A percentile compares a stretch with the other conserved stretches of the same genome.
These are phyloP conservation scores for Andrographis paniculata DNA, from an alignment of 305 asterid species.

Conservation along the genomic window DNA sequence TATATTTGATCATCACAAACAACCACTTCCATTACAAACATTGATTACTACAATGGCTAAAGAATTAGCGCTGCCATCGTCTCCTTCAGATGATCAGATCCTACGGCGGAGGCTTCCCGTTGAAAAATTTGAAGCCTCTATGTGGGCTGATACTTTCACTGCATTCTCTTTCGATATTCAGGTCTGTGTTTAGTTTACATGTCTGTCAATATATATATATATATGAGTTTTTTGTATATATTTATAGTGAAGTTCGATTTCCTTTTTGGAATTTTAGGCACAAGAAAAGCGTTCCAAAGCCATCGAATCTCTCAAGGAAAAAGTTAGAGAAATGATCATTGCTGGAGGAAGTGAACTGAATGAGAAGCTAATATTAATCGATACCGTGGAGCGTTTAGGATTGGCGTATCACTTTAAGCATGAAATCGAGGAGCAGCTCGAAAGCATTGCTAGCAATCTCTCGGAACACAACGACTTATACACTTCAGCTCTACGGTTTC, in stretches of 20 bases:
- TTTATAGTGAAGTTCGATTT: no score
- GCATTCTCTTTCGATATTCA: neutral
- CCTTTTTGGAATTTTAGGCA: neutral
- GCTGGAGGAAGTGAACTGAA: neutral
- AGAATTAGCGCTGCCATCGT: no score
- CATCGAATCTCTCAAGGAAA: slow-evolving; percentile 7
- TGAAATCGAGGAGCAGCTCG: no score
- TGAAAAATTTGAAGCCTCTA: neutral
- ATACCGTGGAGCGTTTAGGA: neutral
- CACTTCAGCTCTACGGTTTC: slow-evolving; percentile 12
- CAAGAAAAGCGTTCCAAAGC: slow-evolving; percentile 2
- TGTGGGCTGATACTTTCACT: neutral
- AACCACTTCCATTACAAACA: no score
- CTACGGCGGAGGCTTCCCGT: no score
- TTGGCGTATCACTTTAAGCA: no score
- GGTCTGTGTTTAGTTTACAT: neutral
- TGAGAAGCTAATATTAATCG: neutral
- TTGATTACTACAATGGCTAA: no score
- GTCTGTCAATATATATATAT: neutral
- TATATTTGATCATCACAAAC: no score
- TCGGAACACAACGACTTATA: neutral
- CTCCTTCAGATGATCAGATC: no score
- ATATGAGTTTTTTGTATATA: no score
- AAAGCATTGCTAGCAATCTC: neutral
- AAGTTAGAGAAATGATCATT: slow-evolving; percentile 3